These are phyloP conservation scores for Starmera quercuum DNA, from an alignment of 805 yeast genomes.

Conservation along the genomic window DNA sequence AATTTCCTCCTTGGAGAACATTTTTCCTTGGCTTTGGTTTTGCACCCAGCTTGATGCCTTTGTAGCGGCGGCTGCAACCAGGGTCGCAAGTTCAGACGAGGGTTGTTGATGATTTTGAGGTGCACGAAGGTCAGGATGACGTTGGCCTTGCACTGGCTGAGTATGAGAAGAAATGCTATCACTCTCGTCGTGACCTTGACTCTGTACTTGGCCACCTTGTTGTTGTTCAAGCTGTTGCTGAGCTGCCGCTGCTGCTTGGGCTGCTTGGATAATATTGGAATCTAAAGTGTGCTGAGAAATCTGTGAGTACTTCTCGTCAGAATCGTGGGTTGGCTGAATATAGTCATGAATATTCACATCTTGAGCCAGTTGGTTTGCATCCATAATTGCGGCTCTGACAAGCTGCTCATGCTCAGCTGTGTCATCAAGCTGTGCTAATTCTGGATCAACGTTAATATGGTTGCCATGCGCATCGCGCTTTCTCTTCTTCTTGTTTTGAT, in stretches of 20 bases:
- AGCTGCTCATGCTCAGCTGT: conserved; percentile 50
- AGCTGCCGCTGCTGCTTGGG: conserved; percentile 16
- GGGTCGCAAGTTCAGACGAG: conserved; percentile 27
- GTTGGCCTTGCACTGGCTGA: background rate
- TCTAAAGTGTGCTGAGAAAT: too few relatives aligned
- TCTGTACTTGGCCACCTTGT: background rate
- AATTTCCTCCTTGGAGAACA: conserved; percentile 59
- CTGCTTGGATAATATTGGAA: conserved; percentile 19
- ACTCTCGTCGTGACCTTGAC: background rate
- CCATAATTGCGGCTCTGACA: conserved; percentile 64
- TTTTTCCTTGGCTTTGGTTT: conserved; percentile 15
- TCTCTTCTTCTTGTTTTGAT: conserved; percentile 3
- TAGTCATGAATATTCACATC: conserved; percentile 26
- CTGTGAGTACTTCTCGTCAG: conserved; percentile 3
- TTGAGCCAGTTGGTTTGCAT: conserved; percentile 55
- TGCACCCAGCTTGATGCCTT: conserved; percentile 29
- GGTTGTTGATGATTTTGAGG: background rate
- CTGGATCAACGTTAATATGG: conserved; percentile 46
- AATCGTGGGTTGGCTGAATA: conserved; percentile 17
- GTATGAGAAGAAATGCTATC: background rate
- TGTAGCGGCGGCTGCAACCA: conserved; percentile 35
- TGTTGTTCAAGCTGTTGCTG: conserved; percentile 3
- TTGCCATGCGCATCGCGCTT: conserved; percentile 1
- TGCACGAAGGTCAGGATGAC: background rate
- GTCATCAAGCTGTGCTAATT: conserved; percentile 41